Conservation (phyloP, 805 yeast species). For the Blastobotrys parvus region DNA sequence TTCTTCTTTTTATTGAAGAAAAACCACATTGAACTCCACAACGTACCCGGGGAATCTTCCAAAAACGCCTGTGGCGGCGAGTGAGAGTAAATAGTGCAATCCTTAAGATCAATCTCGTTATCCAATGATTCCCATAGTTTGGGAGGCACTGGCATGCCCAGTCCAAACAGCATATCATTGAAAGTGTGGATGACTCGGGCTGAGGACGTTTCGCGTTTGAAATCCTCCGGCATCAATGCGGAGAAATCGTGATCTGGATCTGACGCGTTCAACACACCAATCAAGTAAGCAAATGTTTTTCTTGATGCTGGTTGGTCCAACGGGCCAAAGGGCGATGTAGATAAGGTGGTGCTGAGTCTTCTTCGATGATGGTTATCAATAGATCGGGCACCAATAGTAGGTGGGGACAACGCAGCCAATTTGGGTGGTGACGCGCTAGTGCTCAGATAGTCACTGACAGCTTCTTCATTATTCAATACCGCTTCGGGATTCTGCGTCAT, state of each 20-base stretch:
- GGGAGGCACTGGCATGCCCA: slow-evolving; percentile 39
- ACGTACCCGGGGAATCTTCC: slow-evolving; percentile 53
- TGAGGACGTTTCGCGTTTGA: slow-evolving; percentile 40
- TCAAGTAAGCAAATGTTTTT: slow-evolving; percentile 81
- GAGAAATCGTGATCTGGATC: slow-evolving; percentile 96
- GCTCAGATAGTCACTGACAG: not conserved
- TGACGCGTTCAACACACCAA: slow-evolving; percentile 83
- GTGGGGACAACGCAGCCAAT: slow-evolving; percentile 20
- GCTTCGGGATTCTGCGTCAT: slow-evolving; percentile 19
- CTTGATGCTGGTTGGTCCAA: slow-evolving; percentile 77
- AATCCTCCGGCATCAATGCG: slow-evolving; percentile 70
- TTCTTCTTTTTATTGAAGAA: slow-evolving; percentile 85
- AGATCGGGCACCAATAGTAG: slow-evolving; percentile 1
- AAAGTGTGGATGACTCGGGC: slow-evolving; percentile 48
- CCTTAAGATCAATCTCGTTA: slow-evolving; percentile 69
- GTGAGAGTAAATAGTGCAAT: slow-evolving; percentile 32
- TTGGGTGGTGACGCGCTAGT: slow-evolving; percentile 20
- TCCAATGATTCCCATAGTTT: slow-evolving; percentile 88
- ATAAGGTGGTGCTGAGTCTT: not conserved
- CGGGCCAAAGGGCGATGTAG: slow-evolving; percentile 75
- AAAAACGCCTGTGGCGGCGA: slow-evolving; percentile 47
- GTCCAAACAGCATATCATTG: slow-evolving; percentile 65
- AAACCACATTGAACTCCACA: slow-evolving; percentile 84
- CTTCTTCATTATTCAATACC: slow-evolving; percentile 1
- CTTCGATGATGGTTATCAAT: not conserved